These are phyloP conservation scores for Penium margaritaceum DNA, from an alignment of 139 green algal genomes.

Conservation along the genomic window DNA sequence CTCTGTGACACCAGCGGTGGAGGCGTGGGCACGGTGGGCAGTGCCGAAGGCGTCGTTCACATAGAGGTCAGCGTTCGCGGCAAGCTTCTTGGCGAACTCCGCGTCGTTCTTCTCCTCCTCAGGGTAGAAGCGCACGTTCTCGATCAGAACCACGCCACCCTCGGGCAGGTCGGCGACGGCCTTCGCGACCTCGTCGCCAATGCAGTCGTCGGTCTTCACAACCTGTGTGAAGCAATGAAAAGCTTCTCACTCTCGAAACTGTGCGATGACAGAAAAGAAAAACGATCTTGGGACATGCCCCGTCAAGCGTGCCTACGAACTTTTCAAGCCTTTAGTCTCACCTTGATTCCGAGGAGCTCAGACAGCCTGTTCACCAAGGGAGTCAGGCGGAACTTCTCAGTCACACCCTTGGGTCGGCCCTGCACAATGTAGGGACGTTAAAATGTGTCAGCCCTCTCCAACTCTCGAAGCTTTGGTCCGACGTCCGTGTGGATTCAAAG, in stretches of 20 bases:
- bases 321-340: too few species aligned
- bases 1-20: conserved; percentile 93
- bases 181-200: conserved; percentile 74
- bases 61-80: conserved; percentile 82
- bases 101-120: conserved; percentile 96
- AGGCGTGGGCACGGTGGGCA: conserved; percentile 93
- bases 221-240: too few species aligned
- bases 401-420: conserved; percentile 88
- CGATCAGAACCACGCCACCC: conserved; percentile 62
- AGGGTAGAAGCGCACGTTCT: conserved; percentile 54
- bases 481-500: background rate
- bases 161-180: conserved; percentile 67
- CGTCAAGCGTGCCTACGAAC: too few species aligned
- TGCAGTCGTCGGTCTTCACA: conserved; percentile 86
- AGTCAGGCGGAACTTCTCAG: conserved; percentile 86
- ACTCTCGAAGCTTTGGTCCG: conserved; percentile 10
- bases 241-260: too few species aligned
- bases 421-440: too few species aligned
- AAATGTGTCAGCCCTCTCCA: too few species aligned
- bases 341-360: conserved; percentile 75
- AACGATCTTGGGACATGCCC: too few species aligned
- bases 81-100: conserved; percentile 90
- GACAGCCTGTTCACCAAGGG: conserved; percentile 69
- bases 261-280: too few species aligned
- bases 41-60: conserved; percentile 99